Evolutionary conservation across 495 filamentous ascomycete species (phyloP).

Genomic region (Neurospora sp.): DNA sequence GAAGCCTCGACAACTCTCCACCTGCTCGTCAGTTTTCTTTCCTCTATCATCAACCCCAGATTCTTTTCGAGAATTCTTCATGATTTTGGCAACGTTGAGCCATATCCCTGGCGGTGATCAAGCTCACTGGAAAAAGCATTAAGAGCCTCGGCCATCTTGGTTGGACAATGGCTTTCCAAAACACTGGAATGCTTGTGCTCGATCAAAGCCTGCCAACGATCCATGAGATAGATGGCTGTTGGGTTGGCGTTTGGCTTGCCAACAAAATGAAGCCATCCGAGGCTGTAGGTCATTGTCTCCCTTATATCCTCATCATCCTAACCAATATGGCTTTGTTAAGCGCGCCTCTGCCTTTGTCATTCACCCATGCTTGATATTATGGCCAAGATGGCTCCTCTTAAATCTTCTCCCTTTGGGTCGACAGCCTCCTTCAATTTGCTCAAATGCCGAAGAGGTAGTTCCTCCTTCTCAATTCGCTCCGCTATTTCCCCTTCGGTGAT

Average conservation of each 20-base stretch:
- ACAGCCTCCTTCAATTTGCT: conserved; percentile 6
- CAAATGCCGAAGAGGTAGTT: conserved; percentile 1
- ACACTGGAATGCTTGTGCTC: background rate
- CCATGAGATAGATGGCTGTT: background rate
- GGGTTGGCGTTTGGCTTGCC: background rate
- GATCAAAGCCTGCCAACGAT: background rate
- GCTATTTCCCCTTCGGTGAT: conserved; percentile 14
- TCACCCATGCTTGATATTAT: background rate
- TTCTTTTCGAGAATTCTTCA: conserved; percentile 1
- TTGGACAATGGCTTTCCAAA: conserved; percentile 8
- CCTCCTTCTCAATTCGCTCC: conserved; percentile 19
- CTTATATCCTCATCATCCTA: background rate
- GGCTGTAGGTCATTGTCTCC: background rate
- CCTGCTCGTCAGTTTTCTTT: conserved; percentile 1
- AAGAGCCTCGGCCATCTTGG: conserved; percentile 32
- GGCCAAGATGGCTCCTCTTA: conserved; percentile 3
- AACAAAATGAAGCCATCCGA: background rate
- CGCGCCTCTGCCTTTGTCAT: background rate
- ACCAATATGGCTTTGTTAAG: background rate
- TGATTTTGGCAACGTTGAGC: conserved; percentile 2
- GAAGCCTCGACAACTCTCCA: background rate
- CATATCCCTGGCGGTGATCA: conserved; percentile 38
- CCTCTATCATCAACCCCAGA: background rate
- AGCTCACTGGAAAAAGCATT: conserved; percentile 18
- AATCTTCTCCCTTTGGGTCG: conserved; percentile 2